Conservation (phyloP, 495 filamentous ascomycete genomes). For the Pyrenula aspistea region DNA sequence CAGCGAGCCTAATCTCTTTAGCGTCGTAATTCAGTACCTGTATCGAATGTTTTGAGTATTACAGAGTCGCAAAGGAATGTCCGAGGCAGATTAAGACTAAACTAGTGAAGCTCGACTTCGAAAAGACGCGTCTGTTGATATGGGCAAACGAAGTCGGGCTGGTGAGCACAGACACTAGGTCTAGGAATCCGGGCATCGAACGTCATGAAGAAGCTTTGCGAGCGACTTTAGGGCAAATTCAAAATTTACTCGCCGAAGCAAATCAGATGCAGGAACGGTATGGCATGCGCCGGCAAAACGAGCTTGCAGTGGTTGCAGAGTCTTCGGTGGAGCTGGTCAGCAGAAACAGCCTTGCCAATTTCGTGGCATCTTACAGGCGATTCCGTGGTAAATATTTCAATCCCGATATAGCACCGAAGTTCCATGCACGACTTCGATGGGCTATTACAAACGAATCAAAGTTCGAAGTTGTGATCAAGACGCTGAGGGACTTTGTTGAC, state of each 20-base stretch:
- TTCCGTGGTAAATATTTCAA: not conserved
- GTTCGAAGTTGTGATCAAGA: not conserved
- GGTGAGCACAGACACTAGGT: not conserved
- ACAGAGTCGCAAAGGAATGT: not conserved
- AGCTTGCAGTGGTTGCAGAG: not conserved
- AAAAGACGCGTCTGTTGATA: conserved; percentile 3
- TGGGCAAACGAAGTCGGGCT: conserved; percentile 2
- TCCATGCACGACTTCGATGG: not conserved
- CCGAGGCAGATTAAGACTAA: not conserved
- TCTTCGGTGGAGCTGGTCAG: not conserved
- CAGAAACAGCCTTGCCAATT: not conserved
- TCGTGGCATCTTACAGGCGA: not conserved
- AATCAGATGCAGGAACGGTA: not conserved
- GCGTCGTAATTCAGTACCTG: conserved; percentile 3
- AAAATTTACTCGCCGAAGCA: not conserved
- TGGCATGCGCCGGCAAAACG: not conserved
- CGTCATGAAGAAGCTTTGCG: not conserved
- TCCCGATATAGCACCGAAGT: not conserved
- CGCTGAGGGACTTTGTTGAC: not conserved
- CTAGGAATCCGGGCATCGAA: not conserved
- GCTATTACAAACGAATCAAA: not conserved
- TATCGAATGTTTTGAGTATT: conserved; percentile 2
- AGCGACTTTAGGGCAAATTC: not conserved
- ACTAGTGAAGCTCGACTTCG: conserved; percentile 4
- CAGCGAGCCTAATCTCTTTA: not conserved